Evolutionary conservation across 108 stramenopile genomes (phyloP), one percentile per base, ranked within the genome.

Genomic region (Discostella stelligeroides): DNA sequence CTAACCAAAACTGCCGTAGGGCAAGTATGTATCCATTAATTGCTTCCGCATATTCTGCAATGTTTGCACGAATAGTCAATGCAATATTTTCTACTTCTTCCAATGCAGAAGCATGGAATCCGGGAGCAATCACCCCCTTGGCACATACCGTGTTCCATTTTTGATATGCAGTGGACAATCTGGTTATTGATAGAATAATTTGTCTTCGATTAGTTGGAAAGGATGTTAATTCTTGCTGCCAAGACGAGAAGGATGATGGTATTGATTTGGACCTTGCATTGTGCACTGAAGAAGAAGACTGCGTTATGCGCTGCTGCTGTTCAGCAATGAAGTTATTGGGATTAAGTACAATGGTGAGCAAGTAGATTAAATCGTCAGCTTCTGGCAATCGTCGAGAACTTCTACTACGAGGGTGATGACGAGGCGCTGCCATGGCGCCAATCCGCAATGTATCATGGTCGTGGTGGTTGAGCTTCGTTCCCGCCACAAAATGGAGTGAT

Each of bases 311-410:
- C 10, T 51, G 17, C 66, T 37, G 18, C 27, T 69, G 27, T 28
- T 48, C 58, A 30, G 47, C 57, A 23, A 60, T 39, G 23, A 70
- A 25, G 29, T 45, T 24, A 21, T 50, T 49, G 21, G 68, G 58
- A 23, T 60, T 46, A n/a, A 42, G 27, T n/a, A 70, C 58, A 14
- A 77, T 50, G 46, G 68, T 58, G 1, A 77, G 63, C 23, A 77
- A 68, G 37, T 63, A 56, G 68, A 70, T 51, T 21, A 77, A 47
- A 34, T 77, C 68, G 50, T 68, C 75, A 40, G 67, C 38, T 2
- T 58, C 54, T 1, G 67, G 57, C 57, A 38, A 30, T 23, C 17
- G 50, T 8, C 15, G 46, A 47, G 46, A n/a, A n/a, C n/a, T n/a
- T n/a, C n/a, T 47, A 34, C 5, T 47, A 47, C 46, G 46, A 18